Percentiles rank a stretch among this genome's conserved stretches.
These are phyloP conservation scores for Epichloe brachyelytri DNA, from an alignment of 2,329 filamentous ascomycete species.

Conservation along the genomic window DNA sequence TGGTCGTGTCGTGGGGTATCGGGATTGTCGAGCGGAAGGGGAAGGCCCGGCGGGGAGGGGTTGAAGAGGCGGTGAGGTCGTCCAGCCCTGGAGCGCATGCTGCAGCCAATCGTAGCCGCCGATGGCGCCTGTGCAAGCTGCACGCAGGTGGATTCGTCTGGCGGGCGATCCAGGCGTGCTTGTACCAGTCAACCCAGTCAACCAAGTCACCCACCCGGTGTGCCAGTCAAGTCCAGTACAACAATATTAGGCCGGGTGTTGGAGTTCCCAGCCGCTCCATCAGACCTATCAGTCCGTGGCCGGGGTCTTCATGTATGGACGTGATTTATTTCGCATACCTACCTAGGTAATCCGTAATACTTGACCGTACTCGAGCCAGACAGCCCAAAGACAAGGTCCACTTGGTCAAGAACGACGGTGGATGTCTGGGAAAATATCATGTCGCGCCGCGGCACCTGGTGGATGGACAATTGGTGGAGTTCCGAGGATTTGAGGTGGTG, in stretches of 20 bases:
- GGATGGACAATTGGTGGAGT: neutral
- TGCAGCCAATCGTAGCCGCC: constrained; percentile 22
- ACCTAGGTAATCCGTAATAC: too few species aligned
- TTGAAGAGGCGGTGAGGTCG: constrained; percentile 26
- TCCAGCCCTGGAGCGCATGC: constrained; percentile 20
- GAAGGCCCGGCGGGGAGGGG: constrained; percentile 10
- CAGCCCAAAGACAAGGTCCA: neutral
- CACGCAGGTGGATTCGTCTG: constrained; percentile 13
- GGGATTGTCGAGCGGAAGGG: constrained; percentile 6
- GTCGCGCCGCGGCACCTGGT: neutral
- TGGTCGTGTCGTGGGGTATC: constrained; percentile 1
- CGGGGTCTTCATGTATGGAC: too few species aligned
- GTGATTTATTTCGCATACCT: too few species aligned
- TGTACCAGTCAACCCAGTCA: neutral
- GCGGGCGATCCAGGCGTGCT: constrained; percentile 13
- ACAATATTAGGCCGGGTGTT: constrained; percentile 1
- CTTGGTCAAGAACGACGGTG: neutral
- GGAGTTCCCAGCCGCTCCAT: constrained; percentile 4
- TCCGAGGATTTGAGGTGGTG: neutral
- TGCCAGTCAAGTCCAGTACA: neutral
- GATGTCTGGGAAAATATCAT: neutral
- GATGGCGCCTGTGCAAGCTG: constrained; percentile 19
- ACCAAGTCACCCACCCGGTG: neutral
- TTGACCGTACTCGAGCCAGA: neutral
- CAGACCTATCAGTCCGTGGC: neutral